Conservation (phyloP, 805 yeast genomes). For the Grigorovia jiainica region DNA sequence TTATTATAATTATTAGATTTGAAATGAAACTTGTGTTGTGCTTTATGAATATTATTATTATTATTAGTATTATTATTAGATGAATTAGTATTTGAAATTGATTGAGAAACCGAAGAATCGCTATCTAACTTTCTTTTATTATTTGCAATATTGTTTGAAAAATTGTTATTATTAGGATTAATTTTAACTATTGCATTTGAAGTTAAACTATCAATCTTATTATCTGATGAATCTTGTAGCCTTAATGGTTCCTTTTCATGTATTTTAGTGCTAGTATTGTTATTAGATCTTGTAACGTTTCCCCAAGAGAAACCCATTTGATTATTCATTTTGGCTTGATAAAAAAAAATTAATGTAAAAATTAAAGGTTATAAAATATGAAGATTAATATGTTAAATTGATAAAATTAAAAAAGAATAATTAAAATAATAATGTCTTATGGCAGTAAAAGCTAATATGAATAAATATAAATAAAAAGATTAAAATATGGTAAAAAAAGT, state of each 20-base stretch:
- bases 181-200: too few species aligned
- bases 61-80: background rate
- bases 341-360: background rate
- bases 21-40: background rate
- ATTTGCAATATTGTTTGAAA: too few species aligned
- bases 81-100: background rate
- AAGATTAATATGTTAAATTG: background rate
- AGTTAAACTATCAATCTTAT: too few species aligned
- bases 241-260: too few species aligned
- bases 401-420: too few species aligned
- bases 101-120: background rate
- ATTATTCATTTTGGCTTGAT: background rate
- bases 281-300: background rate
- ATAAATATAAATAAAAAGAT: too few species aligned
- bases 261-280: background rate
- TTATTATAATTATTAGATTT: background rate
- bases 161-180: too few species aligned
- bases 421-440: too few species aligned
- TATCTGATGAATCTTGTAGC: too few species aligned
- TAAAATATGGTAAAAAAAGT: too few species aligned
- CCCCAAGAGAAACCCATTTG: slow-evolving; percentile 11
- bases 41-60: background rate
- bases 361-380: background rate
- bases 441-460: too few species aligned
- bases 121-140: background rate